Base-by-base conservation (phyloP, 306 rosid species). In the Pterocarpus macrocarpus region DNA sequence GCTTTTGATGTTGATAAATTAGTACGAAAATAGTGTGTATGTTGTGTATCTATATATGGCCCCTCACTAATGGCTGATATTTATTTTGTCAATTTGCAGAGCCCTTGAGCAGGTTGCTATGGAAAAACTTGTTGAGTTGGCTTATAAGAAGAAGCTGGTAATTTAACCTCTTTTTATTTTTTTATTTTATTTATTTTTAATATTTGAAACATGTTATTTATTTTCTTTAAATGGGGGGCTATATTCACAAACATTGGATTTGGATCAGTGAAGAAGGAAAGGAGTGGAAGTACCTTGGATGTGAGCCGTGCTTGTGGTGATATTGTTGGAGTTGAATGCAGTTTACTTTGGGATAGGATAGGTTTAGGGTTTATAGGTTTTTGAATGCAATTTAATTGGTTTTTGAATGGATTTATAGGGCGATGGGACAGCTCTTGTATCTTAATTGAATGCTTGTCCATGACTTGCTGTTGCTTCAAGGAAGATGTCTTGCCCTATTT, bases 131-230 rank as follows among this genome's bases (percentile, higher is more conserved):
- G 86, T 92, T 80, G 97, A 92, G 87, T 52, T 81, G 84, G 86
- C 97, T 69, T 95, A 88, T 80, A 87, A 85, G 83, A 95, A 95
- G 87, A 87, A 86, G 87, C 92, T 95, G 97, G 98, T 95, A 90
- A 75, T 44, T 67, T 3, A 11, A 36, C 59, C 30, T 9, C 36
- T 35, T 8, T 74, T 61, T 69, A 33, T 39, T 34, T 33, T 33
- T 86, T 76, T 39, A 22, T 33, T 86, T 76, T 39, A 22, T 47
- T 30, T 50, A 16, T 50, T 47, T 5, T 12, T 73, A 32, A 32
- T 71, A 71, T 36, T 52, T 63, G 14, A 17, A 71, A 53, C 39
- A 50, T 63, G 73, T 65, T 81, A 67, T 76, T 68, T 75, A 28
- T 47, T 38, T 77, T 52, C 75, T 16, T 75, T 28, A 50, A 74